These are phyloP conservation scores for Cucumis variabilis DNA, from an alignment of 331 rosid species.

Conservation along the genomic window DNA sequence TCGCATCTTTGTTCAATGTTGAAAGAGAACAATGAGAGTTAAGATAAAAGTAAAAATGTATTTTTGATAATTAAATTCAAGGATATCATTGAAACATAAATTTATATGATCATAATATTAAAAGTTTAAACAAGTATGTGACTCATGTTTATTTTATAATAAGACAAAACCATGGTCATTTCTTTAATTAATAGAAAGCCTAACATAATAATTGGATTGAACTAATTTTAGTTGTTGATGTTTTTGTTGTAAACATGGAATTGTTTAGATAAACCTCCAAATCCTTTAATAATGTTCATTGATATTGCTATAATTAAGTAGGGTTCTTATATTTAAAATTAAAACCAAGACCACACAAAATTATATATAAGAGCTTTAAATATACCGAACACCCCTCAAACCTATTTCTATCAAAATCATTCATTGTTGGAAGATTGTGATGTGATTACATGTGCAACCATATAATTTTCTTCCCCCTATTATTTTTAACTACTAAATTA, in stretches of 20 bases:
- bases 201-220: not conserved
- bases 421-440: not conserved
- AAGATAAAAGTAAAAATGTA: no score
- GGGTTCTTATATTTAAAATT: not conserved
- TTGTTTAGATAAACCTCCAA: not conserved
- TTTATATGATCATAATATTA: no score
- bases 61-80: no score
- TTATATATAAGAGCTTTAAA: not conserved
- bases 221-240: not conserved
- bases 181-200: not conserved
- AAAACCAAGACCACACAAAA: not conserved
- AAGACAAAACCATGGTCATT: not conserved
- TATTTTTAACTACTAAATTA: not conserved
- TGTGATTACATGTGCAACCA: slow-evolving; percentile 13
- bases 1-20: no score
- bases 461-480: no score
- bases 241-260: not conserved
- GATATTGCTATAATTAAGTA: not conserved
- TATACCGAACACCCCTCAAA: not conserved
- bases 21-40: no score
- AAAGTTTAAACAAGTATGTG: no score
- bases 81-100: no score
- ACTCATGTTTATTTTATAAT: no score
- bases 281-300: slow-evolving; percentile 1
- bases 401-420: slow-evolving; percentile 9